Percentiles rank a stretch among this genome's conserved stretches.
phyloP scores from a whole-genome alignment of 805 yeast genomes.

The Candida easanensis region DNA sequence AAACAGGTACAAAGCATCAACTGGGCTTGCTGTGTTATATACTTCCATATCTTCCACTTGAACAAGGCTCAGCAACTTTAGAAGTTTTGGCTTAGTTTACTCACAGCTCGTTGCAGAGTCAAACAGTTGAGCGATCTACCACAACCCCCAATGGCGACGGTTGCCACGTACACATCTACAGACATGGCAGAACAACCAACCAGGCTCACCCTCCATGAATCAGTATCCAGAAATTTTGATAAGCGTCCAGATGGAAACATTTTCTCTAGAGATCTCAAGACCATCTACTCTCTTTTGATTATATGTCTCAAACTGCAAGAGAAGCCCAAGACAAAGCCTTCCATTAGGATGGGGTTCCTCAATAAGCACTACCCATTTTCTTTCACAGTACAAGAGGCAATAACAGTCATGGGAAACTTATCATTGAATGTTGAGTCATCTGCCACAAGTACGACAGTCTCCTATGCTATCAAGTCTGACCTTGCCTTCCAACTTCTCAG shows the following conservation, averaged over 20 bases:
- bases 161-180: neutral
- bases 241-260: constrained; percentile 53
- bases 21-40: neutral
- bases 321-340: constrained; percentile 22
- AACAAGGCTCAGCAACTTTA: neutral
- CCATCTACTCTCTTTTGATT: constrained; percentile 53
- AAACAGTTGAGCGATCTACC: neutral
- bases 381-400: constrained; percentile 52
- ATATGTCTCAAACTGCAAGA: constrained; percentile 40
- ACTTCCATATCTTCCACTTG: neutral
- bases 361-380: constrained; percentile 44
- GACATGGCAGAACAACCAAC: neutral
- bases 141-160: neutral
- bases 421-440: constrained; percentile 45
- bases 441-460: constrained; percentile 50
- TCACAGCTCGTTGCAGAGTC: no score
- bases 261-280: constrained; percentile 54
- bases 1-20: neutral
- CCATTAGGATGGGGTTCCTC: constrained; percentile 29
- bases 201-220: constrained; percentile 36
- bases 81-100: no score
- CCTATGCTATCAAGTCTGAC: constrained; percentile 50
- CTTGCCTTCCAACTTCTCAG: constrained; percentile 46
- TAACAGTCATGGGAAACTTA: constrained; percentile 48
- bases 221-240: constrained; percentile 41